A percentile compares a stretch with the other conserved stretches of the same genome.
phyloP scores from a whole-genome alignment of 1,284 basidiomycete species.

The Boletus sp. region DNA sequence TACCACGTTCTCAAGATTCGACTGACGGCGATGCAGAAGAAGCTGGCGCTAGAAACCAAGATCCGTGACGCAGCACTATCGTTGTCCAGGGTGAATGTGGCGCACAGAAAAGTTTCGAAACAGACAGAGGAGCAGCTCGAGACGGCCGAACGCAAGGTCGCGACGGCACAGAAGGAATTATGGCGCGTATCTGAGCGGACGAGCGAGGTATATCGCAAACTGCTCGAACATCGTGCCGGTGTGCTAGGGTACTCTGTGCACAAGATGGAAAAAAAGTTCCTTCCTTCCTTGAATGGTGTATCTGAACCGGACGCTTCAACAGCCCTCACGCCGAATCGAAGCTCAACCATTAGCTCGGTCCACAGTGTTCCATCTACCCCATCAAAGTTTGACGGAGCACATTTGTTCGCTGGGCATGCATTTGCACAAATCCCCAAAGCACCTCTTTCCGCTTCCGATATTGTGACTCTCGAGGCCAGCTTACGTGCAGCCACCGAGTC shows the following conservation, averaged over 20 bases:
- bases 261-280: conserved; percentile 59
- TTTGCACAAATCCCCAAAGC: conserved; percentile 48
- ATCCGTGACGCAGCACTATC: conserved; percentile 76
- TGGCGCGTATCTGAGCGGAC: conserved; percentile 60
- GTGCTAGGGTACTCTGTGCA: conserved; percentile 71
- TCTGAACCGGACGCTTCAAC: conserved; percentile 43
- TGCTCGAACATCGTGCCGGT: conserved; percentile 74
- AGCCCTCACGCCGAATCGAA: conserved; percentile 49
- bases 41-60: conserved; percentile 70
- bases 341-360: conserved; percentile 50
- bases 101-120: conserved; percentile 57
- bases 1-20: conserved; percentile 62
- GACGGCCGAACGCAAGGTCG: conserved; percentile 62
- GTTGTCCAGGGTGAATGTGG: conserved; percentile 61
- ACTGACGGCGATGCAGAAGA: conserved; percentile 59
- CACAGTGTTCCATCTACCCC: conserved; percentile 44
- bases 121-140: conserved; percentile 70
- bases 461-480: conserved; percentile 51
- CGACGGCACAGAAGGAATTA: conserved; percentile 63
- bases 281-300: conserved; percentile 29
- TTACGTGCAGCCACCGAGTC: conserved; percentile 55
- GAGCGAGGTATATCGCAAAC: conserved; percentile 53
- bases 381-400: conserved; percentile 72
- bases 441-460: conserved; percentile 37
- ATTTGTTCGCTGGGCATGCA: conserved; percentile 75